A percentile compares a stretch with the other conserved stretches of the same genome.
Conservation (phyloP, 192 early-diverging fungal genomes). For the Physocladia obscura region DNA sequence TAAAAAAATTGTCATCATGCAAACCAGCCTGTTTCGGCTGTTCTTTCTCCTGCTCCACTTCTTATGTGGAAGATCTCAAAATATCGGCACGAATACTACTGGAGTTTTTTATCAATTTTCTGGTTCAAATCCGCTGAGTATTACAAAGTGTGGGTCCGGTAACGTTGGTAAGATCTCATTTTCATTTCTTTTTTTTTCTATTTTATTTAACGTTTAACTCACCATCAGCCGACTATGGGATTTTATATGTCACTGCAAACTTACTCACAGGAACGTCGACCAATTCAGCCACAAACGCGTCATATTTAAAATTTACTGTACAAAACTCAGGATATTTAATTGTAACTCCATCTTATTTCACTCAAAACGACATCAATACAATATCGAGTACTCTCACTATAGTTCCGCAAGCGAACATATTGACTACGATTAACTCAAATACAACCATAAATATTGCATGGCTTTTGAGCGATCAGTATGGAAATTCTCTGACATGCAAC, state of each 20-base stretch:
- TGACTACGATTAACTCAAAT: constrained; percentile 3
- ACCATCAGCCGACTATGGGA: constrained; percentile 15
- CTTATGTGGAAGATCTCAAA: too few species aligned
- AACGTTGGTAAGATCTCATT: too few species aligned
- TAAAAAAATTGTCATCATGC: too few species aligned
- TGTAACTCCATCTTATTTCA: neutral
- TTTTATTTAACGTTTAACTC: too few species aligned
- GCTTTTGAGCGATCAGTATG: neutral
- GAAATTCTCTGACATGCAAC: constrained; percentile 9
- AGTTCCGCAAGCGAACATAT: neutral
- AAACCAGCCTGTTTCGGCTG: too few species aligned
- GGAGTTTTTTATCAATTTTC: too few species aligned
- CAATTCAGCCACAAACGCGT: neutral
- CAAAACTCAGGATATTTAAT: neutral
- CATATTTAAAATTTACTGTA: neutral
- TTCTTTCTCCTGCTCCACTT: too few species aligned
- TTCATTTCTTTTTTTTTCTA: too few species aligned
- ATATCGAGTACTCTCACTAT: neutral
- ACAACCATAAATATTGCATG: neutral
- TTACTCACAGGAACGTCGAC: constrained; percentile 9
- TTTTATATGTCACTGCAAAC: neutral
- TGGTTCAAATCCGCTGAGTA: too few species aligned
- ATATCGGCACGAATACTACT: too few species aligned
- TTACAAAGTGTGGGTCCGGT: too few species aligned
- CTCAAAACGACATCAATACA: constrained; percentile 17